These are phyloP conservation scores for Balansia obtecta DNA, from an alignment of 2,329 filamentous ascomycete genomes.

Conservation along the genomic window DNA sequence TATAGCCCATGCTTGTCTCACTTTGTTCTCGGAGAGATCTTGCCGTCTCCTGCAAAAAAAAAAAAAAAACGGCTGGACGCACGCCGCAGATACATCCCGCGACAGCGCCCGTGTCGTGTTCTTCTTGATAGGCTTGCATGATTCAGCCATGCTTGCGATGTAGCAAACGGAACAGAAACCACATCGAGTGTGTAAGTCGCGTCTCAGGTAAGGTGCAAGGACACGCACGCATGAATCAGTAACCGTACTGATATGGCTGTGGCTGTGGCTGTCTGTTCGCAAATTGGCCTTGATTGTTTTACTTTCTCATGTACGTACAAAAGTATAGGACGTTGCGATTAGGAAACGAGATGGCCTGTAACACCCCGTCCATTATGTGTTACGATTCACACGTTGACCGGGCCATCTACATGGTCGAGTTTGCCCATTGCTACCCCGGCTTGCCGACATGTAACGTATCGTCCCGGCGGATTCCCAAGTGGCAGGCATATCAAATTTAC, in stretches of 20 bases:
- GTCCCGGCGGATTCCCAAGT: too few relatives aligned
- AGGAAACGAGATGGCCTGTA: too few relatives aligned
- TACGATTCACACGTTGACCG: too few relatives aligned
- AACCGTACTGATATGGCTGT: background rate
- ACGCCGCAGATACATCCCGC: background rate
- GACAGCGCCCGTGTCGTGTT: background rate
- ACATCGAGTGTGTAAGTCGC: background rate
- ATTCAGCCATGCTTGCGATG: background rate
- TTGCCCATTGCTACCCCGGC: too few relatives aligned
- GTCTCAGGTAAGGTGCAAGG: background rate
- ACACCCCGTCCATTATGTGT: too few relatives aligned
- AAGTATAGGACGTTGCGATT: too few relatives aligned
- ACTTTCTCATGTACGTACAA: too few relatives aligned
- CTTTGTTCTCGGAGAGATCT: background rate
- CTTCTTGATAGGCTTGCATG: background rate
- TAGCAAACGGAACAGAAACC: too few relatives aligned
- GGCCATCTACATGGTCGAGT: too few relatives aligned
- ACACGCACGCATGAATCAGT: background rate
- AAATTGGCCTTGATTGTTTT: too few relatives aligned
- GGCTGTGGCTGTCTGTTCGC: background rate
- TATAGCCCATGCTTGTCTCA: background rate
- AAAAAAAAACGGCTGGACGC: background rate
- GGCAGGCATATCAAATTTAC: too few relatives aligned
- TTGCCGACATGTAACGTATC: too few relatives aligned
- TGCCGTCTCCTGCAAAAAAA: background rate